These are phyloP conservation scores for Hypoxylon rubiginosum DNA, from an alignment of 2,329 filamentous ascomycete species.

Conservation along the genomic window DNA sequence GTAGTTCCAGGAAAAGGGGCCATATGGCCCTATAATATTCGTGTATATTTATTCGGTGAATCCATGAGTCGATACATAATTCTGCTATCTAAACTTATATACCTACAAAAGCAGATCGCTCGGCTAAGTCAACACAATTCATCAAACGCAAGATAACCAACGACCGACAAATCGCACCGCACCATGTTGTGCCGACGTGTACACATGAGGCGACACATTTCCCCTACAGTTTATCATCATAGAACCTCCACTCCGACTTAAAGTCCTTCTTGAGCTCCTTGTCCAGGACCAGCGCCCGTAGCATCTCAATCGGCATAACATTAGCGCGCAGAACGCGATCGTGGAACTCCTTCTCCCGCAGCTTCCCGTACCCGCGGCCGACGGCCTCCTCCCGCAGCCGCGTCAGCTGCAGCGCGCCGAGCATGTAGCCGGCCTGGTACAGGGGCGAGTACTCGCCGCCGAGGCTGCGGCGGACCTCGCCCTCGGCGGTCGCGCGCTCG, in stretches of 20 bases:
- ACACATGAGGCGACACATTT: background rate
- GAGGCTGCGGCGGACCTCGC: conserved; percentile 69
- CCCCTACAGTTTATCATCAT: conserved; percentile 47
- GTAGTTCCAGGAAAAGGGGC: too few relatives aligned
- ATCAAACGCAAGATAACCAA: background rate
- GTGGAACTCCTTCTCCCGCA: conserved; percentile 68
- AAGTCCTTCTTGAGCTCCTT: conserved; percentile 59
- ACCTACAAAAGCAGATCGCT: background rate
- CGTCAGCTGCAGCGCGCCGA: conserved; percentile 70
- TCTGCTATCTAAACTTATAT: background rate
- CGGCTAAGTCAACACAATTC: background rate
- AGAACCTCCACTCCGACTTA: conserved; percentile 65
- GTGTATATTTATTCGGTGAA: background rate
- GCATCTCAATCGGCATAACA: conserved; percentile 67
- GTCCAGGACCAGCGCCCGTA: conserved; percentile 62
- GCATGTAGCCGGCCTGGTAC: conserved; percentile 72
- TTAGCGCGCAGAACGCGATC: conserved; percentile 65
- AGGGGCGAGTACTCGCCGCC: conserved; percentile 68
- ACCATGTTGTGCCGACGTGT: background rate
- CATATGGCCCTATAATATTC: too few relatives aligned
- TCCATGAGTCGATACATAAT: background rate
- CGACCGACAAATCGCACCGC: background rate
- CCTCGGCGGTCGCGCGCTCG: conserved; percentile 70
- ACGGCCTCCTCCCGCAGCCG: conserved; percentile 64
- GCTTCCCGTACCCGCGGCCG: conserved; percentile 45